Evolutionary conservation across 2,329 filamentous ascomycete genomes (phyloP).

Genomic region (Colletotrichum tanaceti): DNA sequence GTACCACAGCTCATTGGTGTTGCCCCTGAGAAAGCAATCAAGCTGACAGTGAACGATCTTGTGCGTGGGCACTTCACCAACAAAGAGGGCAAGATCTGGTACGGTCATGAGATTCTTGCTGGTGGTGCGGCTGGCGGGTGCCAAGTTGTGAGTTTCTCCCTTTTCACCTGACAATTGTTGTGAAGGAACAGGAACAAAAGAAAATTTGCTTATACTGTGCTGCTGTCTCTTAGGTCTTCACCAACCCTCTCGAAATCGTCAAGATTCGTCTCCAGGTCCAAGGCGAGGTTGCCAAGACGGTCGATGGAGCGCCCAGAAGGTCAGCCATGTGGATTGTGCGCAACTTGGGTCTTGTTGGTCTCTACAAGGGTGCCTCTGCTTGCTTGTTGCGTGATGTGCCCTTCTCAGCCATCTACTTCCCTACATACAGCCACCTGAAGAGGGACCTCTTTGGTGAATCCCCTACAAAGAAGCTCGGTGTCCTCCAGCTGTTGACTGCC

Average conservation of each 20-base stretch:
- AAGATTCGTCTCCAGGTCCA: constrained; percentile 99
- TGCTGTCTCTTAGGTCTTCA: constrained; percentile 76
- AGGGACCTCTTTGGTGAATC: constrained; percentile 93
- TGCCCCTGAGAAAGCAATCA: constrained; percentile 99
- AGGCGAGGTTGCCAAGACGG: constrained; percentile 90
- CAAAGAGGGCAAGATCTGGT: constrained; percentile 77
- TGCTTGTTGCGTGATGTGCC: constrained; percentile 96
- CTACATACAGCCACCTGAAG: constrained; percentile 94
- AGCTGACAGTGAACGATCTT: constrained; percentile 97
- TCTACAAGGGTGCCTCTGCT: constrained; percentile 96
- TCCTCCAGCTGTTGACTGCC: constrained; percentile 90
- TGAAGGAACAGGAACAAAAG: neutral
- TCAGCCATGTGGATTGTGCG: constrained; percentile 98
- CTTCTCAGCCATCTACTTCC: constrained; percentile 99
- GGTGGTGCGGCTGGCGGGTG: constrained; percentile 92
- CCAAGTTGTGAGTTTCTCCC: constrained; percentile 81
- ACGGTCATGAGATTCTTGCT: constrained; percentile 80
- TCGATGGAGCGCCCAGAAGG: constrained; percentile 84
- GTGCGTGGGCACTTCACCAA: constrained; percentile 82
- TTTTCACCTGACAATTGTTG: neutral
- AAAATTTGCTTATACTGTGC: constrained; percentile 39
- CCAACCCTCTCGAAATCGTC: constrained; percentile 98
- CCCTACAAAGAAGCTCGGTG: constrained; percentile 84
- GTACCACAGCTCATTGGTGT: constrained; percentile 96
- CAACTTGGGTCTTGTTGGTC: constrained; percentile 90